Evolutionary conservation across 1,139 yeast genomes (phyloP), one percentile per base, ranked within the genome.

Genomic region (Geotrichum europaeum): DNA sequence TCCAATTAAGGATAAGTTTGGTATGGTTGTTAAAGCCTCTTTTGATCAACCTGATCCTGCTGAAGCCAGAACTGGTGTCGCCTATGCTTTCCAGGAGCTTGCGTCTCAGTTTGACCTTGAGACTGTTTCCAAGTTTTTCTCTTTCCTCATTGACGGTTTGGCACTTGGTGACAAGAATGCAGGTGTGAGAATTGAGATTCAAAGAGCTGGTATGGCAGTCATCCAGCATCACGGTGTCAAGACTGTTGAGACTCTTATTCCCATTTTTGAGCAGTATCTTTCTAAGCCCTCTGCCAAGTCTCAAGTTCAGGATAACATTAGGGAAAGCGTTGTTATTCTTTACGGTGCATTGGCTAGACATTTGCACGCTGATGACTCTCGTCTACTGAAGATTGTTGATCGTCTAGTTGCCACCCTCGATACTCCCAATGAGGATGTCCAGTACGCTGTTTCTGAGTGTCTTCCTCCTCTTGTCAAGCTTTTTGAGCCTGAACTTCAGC

Each of bases 331-430:
- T 22, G 89, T 92, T 69, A 87, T 92, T 63, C 78, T 91, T 60
- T 92, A 91, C 69, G 98, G 97, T 69, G 84, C 94, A 1, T 79
- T 91, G 64, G 97, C 96, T 15, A 85, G 89, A 65, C 96, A 92
- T 75, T 79, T 92, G 73, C 78, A 81, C 24, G 66, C 81, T 0
- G 75, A 80, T 24, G 98, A 92, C 70, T 70, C 78, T 4, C 81
- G 97, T 72, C 78, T 91, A 62, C 76, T 80, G 2, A 67, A 67
- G 30, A 87, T 91, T 66, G 84, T 90, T 54, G 85, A 84, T 43
- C 81, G 91, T 67, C 77, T 94, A 66, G 72, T 94, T 58, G 78
- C 80, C 57, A 89, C 98, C 3, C 79, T 94, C 58, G 89, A 85
- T 56, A 87, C 96, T 0, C 96, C 97, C 1, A 87, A 96, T 9